Evolutionary conservation across 73 alveolate species (phyloP).

Genomic region (Tetrahymena thermophila): DNA sequence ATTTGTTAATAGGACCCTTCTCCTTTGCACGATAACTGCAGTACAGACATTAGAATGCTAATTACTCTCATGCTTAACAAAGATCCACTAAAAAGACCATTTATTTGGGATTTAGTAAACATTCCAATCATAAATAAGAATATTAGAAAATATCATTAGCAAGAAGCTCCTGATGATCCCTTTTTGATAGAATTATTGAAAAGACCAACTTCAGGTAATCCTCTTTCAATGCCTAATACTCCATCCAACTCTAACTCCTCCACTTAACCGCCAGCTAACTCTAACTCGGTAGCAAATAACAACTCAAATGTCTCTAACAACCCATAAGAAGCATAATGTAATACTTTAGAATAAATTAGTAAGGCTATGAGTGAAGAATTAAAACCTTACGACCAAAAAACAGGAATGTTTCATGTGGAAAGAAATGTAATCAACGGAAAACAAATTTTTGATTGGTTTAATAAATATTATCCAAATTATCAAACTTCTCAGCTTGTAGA

Average conservation of each 20-base stretch:
- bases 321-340: neutral
- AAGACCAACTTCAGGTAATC: neutral
- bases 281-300: neutral
- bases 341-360: neutral
- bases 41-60: conserved; percentile 46
- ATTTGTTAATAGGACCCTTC: neutral
- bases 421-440: neutral
- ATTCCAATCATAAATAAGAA: conserved; percentile 63
- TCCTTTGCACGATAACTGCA: conserved; percentile 50
- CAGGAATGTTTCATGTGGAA: neutral
- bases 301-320: conserved; percentile 5
- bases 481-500: neutral
- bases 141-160: conserved; percentile 50
- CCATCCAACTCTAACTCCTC: neutral
- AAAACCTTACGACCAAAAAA: neutral
- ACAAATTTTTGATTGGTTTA: neutral
- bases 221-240: neutral
- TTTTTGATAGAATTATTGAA: conserved; percentile 34
- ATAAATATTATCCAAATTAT: neutral
- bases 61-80: conserved; percentile 64
- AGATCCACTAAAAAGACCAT: conserved; percentile 84
- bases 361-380: neutral
- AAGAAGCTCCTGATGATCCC: conserved; percentile 50
- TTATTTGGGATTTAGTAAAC: conserved; percentile 66
- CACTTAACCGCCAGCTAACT: neutral